Evolutionary conservation across 2,329 filamentous ascomycete genomes (phyloP).

Genomic region (Aspergillus sp.): DNA sequence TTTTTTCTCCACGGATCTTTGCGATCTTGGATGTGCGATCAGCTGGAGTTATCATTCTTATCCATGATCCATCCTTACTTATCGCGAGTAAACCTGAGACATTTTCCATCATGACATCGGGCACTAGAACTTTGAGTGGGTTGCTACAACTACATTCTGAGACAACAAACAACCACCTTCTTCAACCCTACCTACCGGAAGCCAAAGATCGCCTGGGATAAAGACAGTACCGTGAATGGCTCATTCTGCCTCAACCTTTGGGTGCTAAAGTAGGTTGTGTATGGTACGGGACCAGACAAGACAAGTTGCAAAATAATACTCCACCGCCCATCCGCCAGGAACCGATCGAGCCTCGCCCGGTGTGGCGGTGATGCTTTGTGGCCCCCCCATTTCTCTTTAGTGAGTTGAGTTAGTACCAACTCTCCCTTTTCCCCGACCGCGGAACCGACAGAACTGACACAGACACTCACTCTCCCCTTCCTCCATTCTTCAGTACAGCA

Average conservation of each 20-base stretch:
- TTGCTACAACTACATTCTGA: background rate
- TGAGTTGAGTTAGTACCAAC: background rate
- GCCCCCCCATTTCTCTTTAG: background rate
- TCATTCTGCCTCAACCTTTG: background rate
- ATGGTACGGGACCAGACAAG: background rate
- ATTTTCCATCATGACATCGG: background rate
- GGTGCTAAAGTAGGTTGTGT: background rate
- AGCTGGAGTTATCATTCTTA: background rate
- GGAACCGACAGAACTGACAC: too few species aligned
- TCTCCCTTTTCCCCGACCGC: background rate
- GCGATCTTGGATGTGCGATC: background rate
- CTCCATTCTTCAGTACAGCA: background rate
- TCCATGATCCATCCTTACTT: background rate
- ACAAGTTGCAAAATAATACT: background rate
- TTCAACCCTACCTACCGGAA: background rate
- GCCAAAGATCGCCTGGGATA: background rate
- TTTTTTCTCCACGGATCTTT: background rate
- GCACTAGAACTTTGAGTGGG: background rate
- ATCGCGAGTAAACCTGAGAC: background rate
- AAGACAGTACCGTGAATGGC: background rate
- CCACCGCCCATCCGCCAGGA: conserved; percentile 7
- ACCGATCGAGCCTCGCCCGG: conserved; percentile 7
- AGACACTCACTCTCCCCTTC: background rate
- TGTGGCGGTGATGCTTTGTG: background rate
- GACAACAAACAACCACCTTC: background rate